Percentiles rank a stretch among this genome's conserved stretches.
Conservation (phyloP, 345 rosid species). For the Chamaenerion angustifolium region DNA sequence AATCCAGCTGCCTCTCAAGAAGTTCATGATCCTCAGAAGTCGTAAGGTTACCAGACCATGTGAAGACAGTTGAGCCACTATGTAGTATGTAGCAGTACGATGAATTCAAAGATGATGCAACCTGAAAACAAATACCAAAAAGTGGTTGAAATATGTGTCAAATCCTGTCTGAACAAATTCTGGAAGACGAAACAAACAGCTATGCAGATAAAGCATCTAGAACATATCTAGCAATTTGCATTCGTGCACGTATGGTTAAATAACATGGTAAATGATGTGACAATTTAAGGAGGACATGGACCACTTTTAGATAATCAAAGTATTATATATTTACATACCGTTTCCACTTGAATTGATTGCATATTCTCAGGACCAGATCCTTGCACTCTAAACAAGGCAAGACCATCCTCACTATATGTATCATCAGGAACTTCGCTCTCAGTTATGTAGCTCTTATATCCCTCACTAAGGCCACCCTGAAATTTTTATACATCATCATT, state of each 20-base stretch:
- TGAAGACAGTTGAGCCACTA: conserved; percentile 54
- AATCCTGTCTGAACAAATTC: too few species aligned
- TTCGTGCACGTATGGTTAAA: too few species aligned
- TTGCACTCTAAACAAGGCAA: conserved; percentile 79
- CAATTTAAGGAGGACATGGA: too few species aligned
- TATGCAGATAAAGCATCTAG: too few species aligned
- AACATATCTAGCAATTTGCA: too few species aligned
- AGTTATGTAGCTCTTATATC: conserved; percentile 59
- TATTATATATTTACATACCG: conserved; percentile 35
- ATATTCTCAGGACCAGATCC: conserved; percentile 98
- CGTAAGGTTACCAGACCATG: conserved; percentile 88
- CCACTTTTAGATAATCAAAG: background rate
- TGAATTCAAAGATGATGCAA: conserved; percentile 74
- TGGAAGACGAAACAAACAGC: too few species aligned
- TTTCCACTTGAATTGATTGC: conserved; percentile 97
- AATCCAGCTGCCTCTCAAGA: conserved; percentile 87
- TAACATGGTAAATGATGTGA: too few species aligned
- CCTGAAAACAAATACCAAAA: conserved; percentile 25
- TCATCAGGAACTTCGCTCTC: conserved; percentile 71
- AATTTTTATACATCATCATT: background rate
- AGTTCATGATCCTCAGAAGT: conserved; percentile 66
- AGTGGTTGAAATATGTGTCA: too few species aligned
- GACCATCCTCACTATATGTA: conserved; percentile 62
- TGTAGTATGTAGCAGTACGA: conserved; percentile 90
- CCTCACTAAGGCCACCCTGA: conserved; percentile 91